These are phyloP conservation scores for Colletotrichum melonis DNA, from an alignment of 2,329 filamentous ascomycete genomes.

Conservation along the genomic window DNA sequence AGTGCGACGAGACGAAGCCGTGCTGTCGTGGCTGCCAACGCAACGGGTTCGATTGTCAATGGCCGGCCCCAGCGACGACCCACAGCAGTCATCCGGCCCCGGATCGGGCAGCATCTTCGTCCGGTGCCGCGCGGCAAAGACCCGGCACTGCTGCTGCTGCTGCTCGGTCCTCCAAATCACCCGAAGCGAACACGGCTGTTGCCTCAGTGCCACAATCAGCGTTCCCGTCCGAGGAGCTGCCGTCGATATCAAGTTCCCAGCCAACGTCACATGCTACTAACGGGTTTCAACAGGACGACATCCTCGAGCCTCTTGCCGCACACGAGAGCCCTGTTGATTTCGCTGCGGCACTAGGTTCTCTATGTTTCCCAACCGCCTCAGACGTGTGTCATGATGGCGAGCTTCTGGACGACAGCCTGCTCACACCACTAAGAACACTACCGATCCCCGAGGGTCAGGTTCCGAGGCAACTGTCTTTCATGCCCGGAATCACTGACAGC, in stretches of 20 bases:
- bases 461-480: background rate
- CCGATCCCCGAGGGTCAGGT: background rate
- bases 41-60: background rate
- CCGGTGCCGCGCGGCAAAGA: background rate
- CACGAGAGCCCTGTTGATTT: background rate
- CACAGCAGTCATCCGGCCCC: background rate
- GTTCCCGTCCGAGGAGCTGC: no score
- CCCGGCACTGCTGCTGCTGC: background rate
- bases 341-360: background rate
- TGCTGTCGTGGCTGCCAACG: background rate
- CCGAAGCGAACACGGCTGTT: background rate
- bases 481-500: background rate
- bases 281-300: background rate
- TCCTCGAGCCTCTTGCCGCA: background rate
- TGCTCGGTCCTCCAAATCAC: background rate
- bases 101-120: background rate
- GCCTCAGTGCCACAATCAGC: no score
- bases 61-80: no score
- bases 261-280: background rate
- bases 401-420: no score
- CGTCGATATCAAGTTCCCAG: background rate
- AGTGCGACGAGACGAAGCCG: background rate
- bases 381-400: no score
- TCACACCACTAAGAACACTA: no score
- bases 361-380: background rate